Evolutionary conservation across 352 stramenopile species (phyloP), one percentile per base, ranked within the genome.

Genomic region (Aphanomyces stellatus): DNA sequence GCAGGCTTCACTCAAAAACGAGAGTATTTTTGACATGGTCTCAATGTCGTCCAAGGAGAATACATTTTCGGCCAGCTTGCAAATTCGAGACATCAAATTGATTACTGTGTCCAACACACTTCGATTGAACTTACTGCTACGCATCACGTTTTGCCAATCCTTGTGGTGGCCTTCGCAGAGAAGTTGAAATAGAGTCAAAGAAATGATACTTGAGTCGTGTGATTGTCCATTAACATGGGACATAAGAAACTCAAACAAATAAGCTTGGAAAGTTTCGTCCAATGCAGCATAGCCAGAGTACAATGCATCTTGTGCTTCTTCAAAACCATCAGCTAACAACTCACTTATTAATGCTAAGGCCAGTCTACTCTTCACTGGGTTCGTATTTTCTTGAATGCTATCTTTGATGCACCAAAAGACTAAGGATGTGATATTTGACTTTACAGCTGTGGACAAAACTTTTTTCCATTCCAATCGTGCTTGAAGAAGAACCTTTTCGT

Each of bases 1-100:
- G 42, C 60, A 67, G 10, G 42, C 60, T 31, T 67, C 60, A 33
- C 60, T 67, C 13, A 67, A 51, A 46, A 67, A 67, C 24, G 27
- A 27, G 8, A 67, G 40, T 13, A 37, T 15, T 17, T 53, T 67
- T 6, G 60, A 35, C n/a, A 67, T 19, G 11, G 57, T 48, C n/a
- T 67, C 25, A 30, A 67, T 55, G 34, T 56, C 42, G 3, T 2
- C 15, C 13, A 51, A 41, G 17, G 48, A 49, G 33, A 67, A 67
- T 4, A 49, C 5, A 2, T 11, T 19, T 22, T 33, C 60, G 24
- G 49, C 49, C 28, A 30, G 60, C 17, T 30, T 49, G 27, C 60
- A 67, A 19, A 67, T 43, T 19, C n/a, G n/a, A 13, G n/a, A 41
- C 17, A 67, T 40, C 3, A 67, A 27, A 17, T 59, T 51, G 33